phyloP scores from a whole-genome alignment of 1,139 yeast species.

The Nakaseomyces glabratus region DNA sequence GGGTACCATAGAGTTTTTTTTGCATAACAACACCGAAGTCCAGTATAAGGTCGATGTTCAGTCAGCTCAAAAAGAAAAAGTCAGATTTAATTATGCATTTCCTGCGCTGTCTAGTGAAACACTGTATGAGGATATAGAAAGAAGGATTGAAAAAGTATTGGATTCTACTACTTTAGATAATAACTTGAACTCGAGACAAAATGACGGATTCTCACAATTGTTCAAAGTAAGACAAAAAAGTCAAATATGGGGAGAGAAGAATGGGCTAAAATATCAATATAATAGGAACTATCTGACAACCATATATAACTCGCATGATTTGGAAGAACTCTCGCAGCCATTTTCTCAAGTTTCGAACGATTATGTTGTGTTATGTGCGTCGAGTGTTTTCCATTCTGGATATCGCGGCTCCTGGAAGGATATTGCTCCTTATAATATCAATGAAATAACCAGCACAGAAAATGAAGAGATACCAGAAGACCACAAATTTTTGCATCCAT shows the following conservation, averaged over 20 bases:
- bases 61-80: not conserved
- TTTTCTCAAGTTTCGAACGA: not conserved
- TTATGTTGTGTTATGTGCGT: not conserved
- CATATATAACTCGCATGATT: conserved; percentile 1
- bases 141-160: not conserved
- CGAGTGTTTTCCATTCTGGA: not conserved
- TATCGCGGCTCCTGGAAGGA: conserved; percentile 5
- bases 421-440: conserved; percentile 3
- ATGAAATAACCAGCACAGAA: not conserved
- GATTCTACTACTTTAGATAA: not conserved
- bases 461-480: conserved; percentile 1
- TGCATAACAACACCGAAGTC: conserved; percentile 4
- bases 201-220: not conserved
- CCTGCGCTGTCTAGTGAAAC: conserved; percentile 2
- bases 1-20: conserved; percentile 1
- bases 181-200: not conserved
- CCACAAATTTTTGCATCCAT: conserved; percentile 3
- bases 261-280: not conserved
- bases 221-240: not conserved
- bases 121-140: conserved; percentile 3
- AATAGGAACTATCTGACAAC: conserved; percentile 3
- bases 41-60: conserved; percentile 3
- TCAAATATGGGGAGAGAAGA: not conserved
- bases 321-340: not conserved
- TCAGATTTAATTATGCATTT: not conserved